A percentile compares a stretch with the other conserved stretches of the same genome.
These are phyloP conservation scores for Verticillium longisporum DNA, from an alignment of 2,329 filamentous ascomycete species.

Conservation along the genomic window DNA sequence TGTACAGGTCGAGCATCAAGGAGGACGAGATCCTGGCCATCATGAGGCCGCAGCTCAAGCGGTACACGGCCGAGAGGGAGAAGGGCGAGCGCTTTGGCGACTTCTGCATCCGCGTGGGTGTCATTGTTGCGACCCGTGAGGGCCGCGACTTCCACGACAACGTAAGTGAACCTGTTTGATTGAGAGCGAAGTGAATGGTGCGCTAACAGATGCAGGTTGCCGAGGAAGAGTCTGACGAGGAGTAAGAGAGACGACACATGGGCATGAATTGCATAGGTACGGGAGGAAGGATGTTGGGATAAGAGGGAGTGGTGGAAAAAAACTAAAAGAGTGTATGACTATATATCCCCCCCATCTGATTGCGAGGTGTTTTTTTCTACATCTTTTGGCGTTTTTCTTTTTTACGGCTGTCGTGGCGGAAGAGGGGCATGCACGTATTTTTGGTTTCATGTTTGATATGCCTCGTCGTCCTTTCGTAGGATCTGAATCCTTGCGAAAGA, in stretches of 20 bases:
- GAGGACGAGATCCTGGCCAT: conserved; percentile 95
- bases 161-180: conserved; percentile 60
- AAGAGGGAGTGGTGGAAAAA: not conserved
- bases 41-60: conserved; percentile 80
- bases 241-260: conserved; percentile 7
- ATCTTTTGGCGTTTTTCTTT: not conserved
- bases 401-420: not conserved
- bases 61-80: conserved; percentile 77
- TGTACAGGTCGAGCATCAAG: conserved; percentile 91
- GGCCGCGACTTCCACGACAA: conserved; percentile 92
- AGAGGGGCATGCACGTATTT: not conserved
- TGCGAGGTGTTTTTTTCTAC: not conserved
- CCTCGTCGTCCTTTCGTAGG: not conserved
- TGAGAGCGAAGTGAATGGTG: not conserved
- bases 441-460: not conserved
- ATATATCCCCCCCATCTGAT: not conserved
- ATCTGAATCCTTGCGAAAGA: not conserved
- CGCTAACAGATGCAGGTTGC: conserved; percentile 5
- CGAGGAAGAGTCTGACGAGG: conserved; percentile 14
- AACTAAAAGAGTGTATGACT: not conserved
- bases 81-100: conserved; percentile 89
- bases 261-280: too few species aligned
- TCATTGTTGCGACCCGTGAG: conserved; percentile 86
- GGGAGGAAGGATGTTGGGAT: not conserved
- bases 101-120: conserved; percentile 76